Percentiles rank a stretch among this genome's conserved stretches.
phyloP scores from a whole-genome alignment of 2,329 filamentous ascomycete species.

The Chaetomium sp. region DNA sequence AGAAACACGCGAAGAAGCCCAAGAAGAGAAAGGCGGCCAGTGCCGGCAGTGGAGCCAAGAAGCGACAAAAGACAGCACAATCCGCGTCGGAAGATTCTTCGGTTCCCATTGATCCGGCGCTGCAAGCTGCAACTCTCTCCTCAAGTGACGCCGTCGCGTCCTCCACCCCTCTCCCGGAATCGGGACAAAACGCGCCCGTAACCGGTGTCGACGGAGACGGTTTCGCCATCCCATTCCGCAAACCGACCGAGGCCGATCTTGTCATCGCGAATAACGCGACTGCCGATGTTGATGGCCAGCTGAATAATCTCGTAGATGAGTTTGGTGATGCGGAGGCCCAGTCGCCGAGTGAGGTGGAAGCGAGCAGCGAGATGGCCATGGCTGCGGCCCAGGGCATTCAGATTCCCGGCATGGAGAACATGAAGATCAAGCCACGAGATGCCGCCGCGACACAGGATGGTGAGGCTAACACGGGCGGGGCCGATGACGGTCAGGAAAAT shows the following conservation, averaged over 20 bases:
- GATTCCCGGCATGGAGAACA: slow-evolving; percentile 18
- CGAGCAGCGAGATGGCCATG: slow-evolving; percentile 26
- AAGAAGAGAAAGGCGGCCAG: slow-evolving; percentile 33
- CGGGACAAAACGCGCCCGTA: neutral
- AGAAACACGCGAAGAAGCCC: slow-evolving; percentile 40
- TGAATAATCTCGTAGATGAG: slow-evolving; percentile 33
- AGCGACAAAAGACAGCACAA: slow-evolving; percentile 18
- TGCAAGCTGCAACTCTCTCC: slow-evolving; percentile 11
- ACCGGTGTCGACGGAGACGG: slow-evolving; percentile 53
- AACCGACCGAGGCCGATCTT: slow-evolving; percentile 18
- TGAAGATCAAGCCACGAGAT: slow-evolving; percentile 16
- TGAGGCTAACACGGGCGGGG: neutral
- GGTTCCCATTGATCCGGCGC: slow-evolving; percentile 8
- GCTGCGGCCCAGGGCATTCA: slow-evolving; percentile 24
- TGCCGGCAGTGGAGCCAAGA: slow-evolving; percentile 5
- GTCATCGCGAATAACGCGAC: slow-evolving; percentile 14
- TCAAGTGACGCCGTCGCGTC: slow-evolving; percentile 3
- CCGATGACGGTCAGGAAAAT: neutral
- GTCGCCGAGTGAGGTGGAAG: slow-evolving; percentile 16
- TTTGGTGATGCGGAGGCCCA: slow-evolving; percentile 33
- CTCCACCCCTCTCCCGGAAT: slow-evolving; percentile 28
- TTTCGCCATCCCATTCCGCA: slow-evolving; percentile 54
- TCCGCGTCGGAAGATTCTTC: neutral
- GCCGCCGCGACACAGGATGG: neutral
- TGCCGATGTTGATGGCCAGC: slow-evolving; percentile 16